A percentile compares a stretch with the other conserved stretches of the same genome.
These are phyloP conservation scores for Rhizophagus sp. DNA, from an alignment of 192 early-diverging fungal genomes.

Conservation along the genomic window DNA sequence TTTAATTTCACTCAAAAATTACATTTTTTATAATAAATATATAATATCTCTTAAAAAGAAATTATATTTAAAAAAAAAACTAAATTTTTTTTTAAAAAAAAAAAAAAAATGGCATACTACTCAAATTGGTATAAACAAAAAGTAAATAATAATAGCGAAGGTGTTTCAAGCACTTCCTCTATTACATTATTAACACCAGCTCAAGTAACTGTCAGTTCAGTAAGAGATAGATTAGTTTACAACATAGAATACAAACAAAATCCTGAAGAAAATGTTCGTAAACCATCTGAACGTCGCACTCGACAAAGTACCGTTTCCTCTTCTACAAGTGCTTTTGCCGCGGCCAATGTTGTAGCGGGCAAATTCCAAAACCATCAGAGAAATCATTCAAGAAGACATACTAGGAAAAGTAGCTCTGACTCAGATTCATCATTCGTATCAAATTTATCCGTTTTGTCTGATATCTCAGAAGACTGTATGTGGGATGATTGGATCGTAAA, in stretches of 20 bases:
- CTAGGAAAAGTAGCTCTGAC: neutral
- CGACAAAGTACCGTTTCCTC: neutral
- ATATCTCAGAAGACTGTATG: neutral
- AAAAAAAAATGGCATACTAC: neutral
- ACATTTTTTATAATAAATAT: too few relatives aligned
- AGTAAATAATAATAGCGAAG: neutral
- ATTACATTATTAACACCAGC: neutral
- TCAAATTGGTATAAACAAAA: neutral
- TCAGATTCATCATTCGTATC: neutral
- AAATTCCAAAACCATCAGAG: neutral
- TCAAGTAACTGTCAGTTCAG: neutral
- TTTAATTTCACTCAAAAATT: too few relatives aligned
- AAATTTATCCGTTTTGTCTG: too few relatives aligned
- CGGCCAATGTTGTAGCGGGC: neutral
- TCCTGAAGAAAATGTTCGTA: neutral
- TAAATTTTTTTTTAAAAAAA: too few relatives aligned
- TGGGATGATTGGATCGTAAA: neutral
- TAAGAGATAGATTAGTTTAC: neutral
- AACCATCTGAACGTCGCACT: neutral
- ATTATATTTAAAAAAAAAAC: too few relatives aligned
- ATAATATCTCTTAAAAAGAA: too few relatives aligned
- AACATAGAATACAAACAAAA: neutral
- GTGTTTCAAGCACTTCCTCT: neutral
- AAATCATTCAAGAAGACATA: neutral
- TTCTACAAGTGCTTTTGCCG: neutral